Percentiles rank a stretch among this genome's conserved stretches.
phyloP scores from a whole-genome alignment of 1,284 basidiomycete species.

The Irpex sp. region DNA sequence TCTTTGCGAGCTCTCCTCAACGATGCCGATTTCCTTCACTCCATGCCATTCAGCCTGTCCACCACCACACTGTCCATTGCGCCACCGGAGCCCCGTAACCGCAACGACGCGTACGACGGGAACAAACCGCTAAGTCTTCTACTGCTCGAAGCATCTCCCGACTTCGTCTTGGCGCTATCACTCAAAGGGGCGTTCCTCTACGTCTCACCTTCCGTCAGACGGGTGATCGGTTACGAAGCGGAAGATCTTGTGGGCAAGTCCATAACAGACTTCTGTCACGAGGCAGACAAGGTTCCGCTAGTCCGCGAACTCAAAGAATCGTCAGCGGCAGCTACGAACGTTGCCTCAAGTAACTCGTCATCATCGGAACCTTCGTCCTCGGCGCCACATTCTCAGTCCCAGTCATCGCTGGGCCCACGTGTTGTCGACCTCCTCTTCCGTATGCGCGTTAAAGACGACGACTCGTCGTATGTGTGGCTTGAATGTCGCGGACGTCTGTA shows the following conservation, averaged over 20 bases:
- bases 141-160: slow-evolving; percentile 63
- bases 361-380: not conserved
- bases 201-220: slow-evolving; percentile 75
- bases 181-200: slow-evolving; percentile 94
- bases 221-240: slow-evolving; percentile 75
- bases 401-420: slow-evolving; percentile 24
- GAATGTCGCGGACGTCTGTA: slow-evolving; percentile 83
- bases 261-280: slow-evolving; percentile 79
- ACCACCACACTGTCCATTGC: slow-evolving; percentile 23
- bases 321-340: slow-evolving; percentile 23
- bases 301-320: slow-evolving; percentile 91
- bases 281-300: slow-evolving; percentile 85
- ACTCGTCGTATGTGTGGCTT: slow-evolving; percentile 69
- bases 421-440: slow-evolving; percentile 77
- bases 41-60: slow-evolving; percentile 29
- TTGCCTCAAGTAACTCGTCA: slow-evolving; percentile 1
- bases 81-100: slow-evolving; percentile 20
- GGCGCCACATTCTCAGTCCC: not conserved
- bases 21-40: slow-evolving; percentile 32
- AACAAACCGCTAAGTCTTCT: slow-evolving; percentile 55
- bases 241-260: slow-evolving; percentile 78
- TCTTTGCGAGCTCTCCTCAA: slow-evolving; percentile 36
- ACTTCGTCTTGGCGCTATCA: slow-evolving; percentile 87
- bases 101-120: slow-evolving; percentile 27
- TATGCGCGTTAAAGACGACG: slow-evolving; percentile 55